Evolutionary conservation across 371 early-diverging fungal species (phyloP), one percentile per base, ranked within the genome.

Genomic region (Batrachochytrium dendrobatidis): DNA sequence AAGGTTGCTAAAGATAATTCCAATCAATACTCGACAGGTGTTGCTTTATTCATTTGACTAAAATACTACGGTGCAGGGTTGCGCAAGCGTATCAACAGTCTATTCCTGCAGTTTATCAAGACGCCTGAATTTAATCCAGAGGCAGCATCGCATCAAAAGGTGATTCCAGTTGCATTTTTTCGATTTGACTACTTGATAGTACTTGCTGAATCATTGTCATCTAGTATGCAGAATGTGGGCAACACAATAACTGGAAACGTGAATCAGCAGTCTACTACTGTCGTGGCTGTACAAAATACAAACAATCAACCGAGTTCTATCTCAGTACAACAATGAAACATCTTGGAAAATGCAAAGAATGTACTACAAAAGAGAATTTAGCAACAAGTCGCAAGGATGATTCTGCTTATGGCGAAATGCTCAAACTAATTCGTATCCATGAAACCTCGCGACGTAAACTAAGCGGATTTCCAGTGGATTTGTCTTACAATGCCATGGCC

Each of bases 111-210:
- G 62, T 80, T 80, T 55, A 73, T 79, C n/a, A 66, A 65, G 56
- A 76, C 75, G 12, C 80, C 80, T 4, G 79, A 80, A 59, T 80
- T 80, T 50, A 80, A 80, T 45, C 80, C 80, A 1, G 80, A 74
- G 55, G 71, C 73, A 1, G 68, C 64, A 12, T 30, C 43, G 18
- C 69, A 74, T 55, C 69, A 73, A 57, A 75, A 72, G 67, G 71
- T 65, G 43, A n/a, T 48, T 12, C n/a, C 8, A 17, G 46, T 39
- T 15, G 25, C 34, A 1, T 6, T 46, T 33, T 53, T 39, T 39
- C 39, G 39, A 39, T 39, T n/a, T 39, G 39, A n/a, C 39, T 12
- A 12, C 12, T 39, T 39, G 39, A 39, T 39, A 39, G 39, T 39
- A 39, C 39, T 12, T n/a, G 12, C 15, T n/a, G 39, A 15, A 12